phyloP scores from a whole-genome alignment of 805 yeast species.

The Myxozyma melibiosi region DNA sequence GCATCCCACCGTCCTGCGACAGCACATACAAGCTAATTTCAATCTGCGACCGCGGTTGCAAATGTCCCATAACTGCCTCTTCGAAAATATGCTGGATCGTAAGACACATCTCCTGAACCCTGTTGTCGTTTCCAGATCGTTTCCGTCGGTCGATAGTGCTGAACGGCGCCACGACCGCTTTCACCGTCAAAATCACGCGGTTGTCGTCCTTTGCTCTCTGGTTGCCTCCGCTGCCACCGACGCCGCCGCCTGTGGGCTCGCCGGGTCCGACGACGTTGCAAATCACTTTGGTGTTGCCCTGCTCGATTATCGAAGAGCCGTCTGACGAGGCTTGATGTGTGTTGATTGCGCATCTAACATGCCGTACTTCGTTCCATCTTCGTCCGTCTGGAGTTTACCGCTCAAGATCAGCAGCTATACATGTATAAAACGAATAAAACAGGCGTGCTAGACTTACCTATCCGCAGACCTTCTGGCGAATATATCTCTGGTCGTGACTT shows the following conservation, averaged over 20 bases:
- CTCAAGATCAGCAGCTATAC: too few species aligned
- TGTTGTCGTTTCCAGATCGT: conserved; percentile 60
- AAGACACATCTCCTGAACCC: conserved; percentile 43
- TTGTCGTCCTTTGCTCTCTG: conserved; percentile 43
- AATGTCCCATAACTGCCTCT: conserved; percentile 66
- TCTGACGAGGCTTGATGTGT: conserved; percentile 85
- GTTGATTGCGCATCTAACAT: conserved; percentile 76
- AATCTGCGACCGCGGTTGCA: conserved; percentile 85
- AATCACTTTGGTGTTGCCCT: conserved; percentile 86
- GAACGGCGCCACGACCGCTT: conserved; percentile 76
- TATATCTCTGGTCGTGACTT: conserved; percentile 62
- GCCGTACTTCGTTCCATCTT: conserved; percentile 89
- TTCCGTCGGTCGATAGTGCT: conserved; percentile 75
- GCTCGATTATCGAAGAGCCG: conserved; percentile 90
- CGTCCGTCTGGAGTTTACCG: conserved; percentile 90
- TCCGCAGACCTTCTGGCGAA: conserved; percentile 91
- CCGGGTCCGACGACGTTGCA: conserved; percentile 88
- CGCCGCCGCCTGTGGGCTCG: conserved; percentile 61
- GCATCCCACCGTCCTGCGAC: conserved; percentile 86
- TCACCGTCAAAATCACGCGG: conserved; percentile 62
- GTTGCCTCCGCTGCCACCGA: neutral
- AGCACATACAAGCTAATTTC: conserved; percentile 73
- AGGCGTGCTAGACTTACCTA: conserved; percentile 39
- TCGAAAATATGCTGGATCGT: conserved; percentile 43
- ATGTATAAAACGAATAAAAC: too few species aligned